Conservation (phyloP, 257 asterid genomes). For the Paulownia fortunei region DNA sequence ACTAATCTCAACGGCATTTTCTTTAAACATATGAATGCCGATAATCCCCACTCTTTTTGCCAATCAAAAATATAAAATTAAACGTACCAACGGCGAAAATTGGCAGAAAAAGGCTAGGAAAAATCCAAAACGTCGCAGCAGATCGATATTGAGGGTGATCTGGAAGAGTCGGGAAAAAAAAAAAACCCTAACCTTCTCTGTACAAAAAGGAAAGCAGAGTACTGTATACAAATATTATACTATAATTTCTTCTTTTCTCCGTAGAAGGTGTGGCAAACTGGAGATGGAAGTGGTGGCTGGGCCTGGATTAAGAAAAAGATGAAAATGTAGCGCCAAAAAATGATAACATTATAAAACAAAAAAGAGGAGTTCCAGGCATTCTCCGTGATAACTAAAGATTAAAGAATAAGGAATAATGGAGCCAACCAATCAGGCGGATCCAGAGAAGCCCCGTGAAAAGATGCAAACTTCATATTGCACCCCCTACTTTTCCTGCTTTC, state of each 20-base stretch:
- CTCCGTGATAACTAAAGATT: not conserved
- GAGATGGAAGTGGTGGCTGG: slow-evolving; percentile 28
- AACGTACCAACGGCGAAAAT: slow-evolving; percentile 30
- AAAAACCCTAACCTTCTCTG: slow-evolving; percentile 34
- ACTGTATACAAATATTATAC: not conserved
- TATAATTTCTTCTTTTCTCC: slow-evolving; percentile 6
- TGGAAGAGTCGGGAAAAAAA: not conserved
- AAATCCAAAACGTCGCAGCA: slow-evolving; percentile 37
- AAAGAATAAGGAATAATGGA: not conserved
- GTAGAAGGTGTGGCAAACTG: slow-evolving; percentile 20
- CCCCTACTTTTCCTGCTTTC: slow-evolving; percentile 5
- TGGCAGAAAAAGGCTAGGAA: slow-evolving; percentile 22
- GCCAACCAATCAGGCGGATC: slow-evolving; percentile 16
- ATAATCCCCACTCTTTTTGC: not conserved
- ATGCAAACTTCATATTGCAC: slow-evolving; percentile 8
- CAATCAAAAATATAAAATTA: slow-evolving; percentile 17
- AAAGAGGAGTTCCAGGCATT: slow-evolving; percentile 13
- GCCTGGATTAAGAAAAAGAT: slow-evolving; percentile 16
- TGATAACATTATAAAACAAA: not conserved
- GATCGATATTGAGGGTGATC: slow-evolving; percentile 39
- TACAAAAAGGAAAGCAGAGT: slow-evolving; percentile 6
- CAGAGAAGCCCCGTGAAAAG: not conserved
- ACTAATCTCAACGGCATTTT: slow-evolving; percentile 24
- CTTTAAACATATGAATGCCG: slow-evolving; percentile 6
- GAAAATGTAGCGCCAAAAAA: slow-evolving; percentile 41